phyloP scores from a whole-genome alignment of 1,284 basidiomycete species.

The Rhizoctonia solani region DNA sequence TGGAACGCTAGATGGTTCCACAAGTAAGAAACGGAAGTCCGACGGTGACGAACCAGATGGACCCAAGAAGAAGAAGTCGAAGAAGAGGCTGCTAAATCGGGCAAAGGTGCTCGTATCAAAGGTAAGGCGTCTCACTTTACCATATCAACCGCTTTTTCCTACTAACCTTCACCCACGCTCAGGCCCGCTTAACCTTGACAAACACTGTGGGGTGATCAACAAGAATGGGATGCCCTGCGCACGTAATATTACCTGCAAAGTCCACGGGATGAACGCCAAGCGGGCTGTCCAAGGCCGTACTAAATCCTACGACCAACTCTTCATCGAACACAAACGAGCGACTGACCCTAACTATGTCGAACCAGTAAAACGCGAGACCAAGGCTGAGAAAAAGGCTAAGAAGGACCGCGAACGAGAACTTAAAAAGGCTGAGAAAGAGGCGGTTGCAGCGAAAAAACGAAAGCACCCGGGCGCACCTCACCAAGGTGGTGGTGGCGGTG shows the following conservation, averaged over 20 bases:
- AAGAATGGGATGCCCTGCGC: constrained; percentile 93
- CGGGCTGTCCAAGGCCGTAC: constrained; percentile 89
- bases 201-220: constrained; percentile 97
- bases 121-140: constrained; percentile 45
- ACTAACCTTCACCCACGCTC: not conserved
- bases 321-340: constrained; percentile 90
- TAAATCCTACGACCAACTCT: constrained; percentile 81
- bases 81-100: constrained; percentile 50
- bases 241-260: constrained; percentile 97
- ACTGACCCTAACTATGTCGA: constrained; percentile 96
- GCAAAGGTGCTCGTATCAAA: constrained; percentile 77
- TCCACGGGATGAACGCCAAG: constrained; percentile 97
- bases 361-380: constrained; percentile 80
- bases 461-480: constrained; percentile 43
- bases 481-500: constrained; percentile 37
- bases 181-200: constrained; percentile 85
- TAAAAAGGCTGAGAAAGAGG: constrained; percentile 60
- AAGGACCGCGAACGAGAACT: constrained; percentile 72
- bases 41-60: constrained; percentile 52
- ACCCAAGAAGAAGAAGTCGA: constrained; percentile 77
- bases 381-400: constrained; percentile 79
- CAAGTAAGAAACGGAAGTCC: constrained; percentile 73
- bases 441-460: constrained; percentile 55
- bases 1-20: constrained; percentile 29
- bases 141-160: constrained; percentile 11